Evolutionary conservation across 2,329 filamentous ascomycete genomes (phyloP).

Genomic region (Myriosclerotinia scirpicola): DNA sequence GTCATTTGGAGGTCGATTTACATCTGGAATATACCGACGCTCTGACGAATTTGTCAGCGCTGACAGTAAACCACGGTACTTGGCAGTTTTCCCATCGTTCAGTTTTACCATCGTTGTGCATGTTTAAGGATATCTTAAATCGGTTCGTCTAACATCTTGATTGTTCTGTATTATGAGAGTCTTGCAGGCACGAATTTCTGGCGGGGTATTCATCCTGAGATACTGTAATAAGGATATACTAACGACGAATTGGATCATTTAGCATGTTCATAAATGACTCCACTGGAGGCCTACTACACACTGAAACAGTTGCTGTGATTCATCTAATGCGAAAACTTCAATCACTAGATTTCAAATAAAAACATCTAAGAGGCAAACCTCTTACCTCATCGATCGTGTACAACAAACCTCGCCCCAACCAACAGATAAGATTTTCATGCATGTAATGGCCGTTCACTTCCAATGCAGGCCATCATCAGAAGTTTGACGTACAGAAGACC

Average conservation of each 20-base stretch:
- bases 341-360: background rate
- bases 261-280: background rate
- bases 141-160: background rate
- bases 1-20: background rate
- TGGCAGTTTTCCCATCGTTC: background rate
- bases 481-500: background rate
- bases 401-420: background rate
- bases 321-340: background rate
- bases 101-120: background rate
- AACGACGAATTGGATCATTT: background rate
- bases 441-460: background rate
- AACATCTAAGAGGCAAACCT: background rate
- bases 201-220: background rate
- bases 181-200: background rate
- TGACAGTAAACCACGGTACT: background rate
- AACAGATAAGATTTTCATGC: background rate
- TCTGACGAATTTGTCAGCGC: background rate
- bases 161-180: background rate
- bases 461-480: background rate
- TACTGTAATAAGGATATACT: background rate
- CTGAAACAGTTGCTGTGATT: background rate
- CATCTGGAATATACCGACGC: background rate
- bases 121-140: background rate
- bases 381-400: background rate
- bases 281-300: background rate